A percentile compares a stretch with the other conserved stretches of the same genome.
Conservation (phyloP, 371 early-diverging fungal species). For the Zopfochytrium polystomum region DNA sequence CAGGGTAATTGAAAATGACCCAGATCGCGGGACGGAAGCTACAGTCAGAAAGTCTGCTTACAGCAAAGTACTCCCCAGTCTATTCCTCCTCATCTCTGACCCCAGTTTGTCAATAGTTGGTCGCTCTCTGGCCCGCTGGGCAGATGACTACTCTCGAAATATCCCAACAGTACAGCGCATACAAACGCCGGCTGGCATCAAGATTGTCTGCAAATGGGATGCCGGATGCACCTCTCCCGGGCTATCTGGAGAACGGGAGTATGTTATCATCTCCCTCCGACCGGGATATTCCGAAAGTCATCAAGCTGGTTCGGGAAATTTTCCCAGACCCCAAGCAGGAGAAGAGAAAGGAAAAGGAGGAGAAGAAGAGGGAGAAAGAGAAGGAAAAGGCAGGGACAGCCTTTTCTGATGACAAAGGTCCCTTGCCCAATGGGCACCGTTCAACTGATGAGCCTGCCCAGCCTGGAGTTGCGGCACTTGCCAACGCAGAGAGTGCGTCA, state of each 20-base stretch:
- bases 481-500: too few species aligned
- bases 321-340: not conserved
- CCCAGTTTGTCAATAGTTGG: slow-evolving; percentile 6
- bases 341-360: not conserved
- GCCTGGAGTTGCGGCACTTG: too few species aligned
- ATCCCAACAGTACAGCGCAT: slow-evolving; percentile 12
- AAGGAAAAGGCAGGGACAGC: not conserved
- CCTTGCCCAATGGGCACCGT: too few species aligned
- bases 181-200: slow-evolving; percentile 9
- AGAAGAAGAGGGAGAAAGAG: not conserved
- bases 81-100: not conserved
- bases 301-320: slow-evolving; percentile 12
- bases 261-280: slow-evolving; percentile 3
- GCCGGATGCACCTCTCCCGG: not conserved
- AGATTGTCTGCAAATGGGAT: not conserved
- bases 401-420: not conserved
- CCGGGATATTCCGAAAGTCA: slow-evolving; percentile 7
- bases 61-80: slow-evolving; percentile 21
- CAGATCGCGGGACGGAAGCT: slow-evolving; percentile 24
- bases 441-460: too few species aligned
- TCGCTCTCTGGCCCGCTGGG: slow-evolving; percentile 28
- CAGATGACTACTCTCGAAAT: slow-evolving; percentile 22
- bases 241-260: not conserved
- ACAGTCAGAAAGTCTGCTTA: slow-evolving; percentile 39
- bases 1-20: slow-evolving; percentile 15